Evolutionary conservation across 2,329 filamentous ascomycete species (phyloP).

Genomic region (Thielaviopsis populi): DNA sequence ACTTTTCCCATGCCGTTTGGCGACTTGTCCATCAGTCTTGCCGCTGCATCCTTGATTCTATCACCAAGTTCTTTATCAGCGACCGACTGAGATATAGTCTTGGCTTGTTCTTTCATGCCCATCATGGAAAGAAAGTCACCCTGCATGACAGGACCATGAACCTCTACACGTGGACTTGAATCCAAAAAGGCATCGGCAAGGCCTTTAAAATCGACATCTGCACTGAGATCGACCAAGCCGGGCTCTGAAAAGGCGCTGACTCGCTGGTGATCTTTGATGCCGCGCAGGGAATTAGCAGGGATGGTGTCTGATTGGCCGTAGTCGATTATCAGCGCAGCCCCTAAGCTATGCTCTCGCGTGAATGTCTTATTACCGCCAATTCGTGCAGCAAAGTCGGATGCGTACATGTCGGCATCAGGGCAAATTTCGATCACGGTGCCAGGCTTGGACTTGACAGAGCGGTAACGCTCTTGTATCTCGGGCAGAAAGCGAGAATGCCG

Average conservation of each 20-base stretch:
- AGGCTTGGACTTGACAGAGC: conserved; percentile 48
- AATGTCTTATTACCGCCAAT: conserved; percentile 52
- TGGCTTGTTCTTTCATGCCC: conserved; percentile 66
- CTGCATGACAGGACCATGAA: conserved; percentile 84
- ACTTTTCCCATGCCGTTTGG: conserved; percentile 83
- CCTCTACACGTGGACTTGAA: conserved; percentile 67
- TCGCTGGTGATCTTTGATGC: conserved; percentile 61
- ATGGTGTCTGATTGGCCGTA: conserved; percentile 62
- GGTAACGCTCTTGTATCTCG: conserved; percentile 65
- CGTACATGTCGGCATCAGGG: conserved; percentile 70
- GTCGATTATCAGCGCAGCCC: conserved; percentile 88
- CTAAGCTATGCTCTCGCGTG: conserved; percentile 24
- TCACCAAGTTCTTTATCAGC: conserved; percentile 31
- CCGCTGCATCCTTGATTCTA: conserved; percentile 60
- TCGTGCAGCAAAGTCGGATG: conserved; percentile 63
- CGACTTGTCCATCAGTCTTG: conserved; percentile 66
- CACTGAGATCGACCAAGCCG: conserved; percentile 74
- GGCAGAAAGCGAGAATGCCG: conserved; percentile 77
- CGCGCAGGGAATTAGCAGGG: conserved; percentile 77
- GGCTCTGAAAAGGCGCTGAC: conserved; percentile 69
- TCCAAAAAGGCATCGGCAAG: conserved; percentile 67
- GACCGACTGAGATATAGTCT: conserved; percentile 35
- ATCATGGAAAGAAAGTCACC: conserved; percentile 62
- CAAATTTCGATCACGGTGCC: conserved; percentile 75
- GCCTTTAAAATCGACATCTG: conserved; percentile 84